phyloP scores from a whole-genome alignment of 2,329 filamentous ascomycete genomes.

The Alternaria solani region DNA sequence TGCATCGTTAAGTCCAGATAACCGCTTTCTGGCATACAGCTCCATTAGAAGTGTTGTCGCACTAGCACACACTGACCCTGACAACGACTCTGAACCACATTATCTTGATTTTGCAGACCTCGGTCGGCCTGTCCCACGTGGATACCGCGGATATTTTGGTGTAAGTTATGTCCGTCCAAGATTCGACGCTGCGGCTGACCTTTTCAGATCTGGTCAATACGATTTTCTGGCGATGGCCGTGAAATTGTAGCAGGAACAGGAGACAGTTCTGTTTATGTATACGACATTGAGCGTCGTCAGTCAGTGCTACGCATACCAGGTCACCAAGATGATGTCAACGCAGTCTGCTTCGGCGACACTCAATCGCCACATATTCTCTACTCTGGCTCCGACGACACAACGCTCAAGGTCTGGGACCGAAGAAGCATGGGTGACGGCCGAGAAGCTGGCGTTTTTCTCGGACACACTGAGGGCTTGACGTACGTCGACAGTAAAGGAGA shows the following conservation, averaged over 20 bases:
- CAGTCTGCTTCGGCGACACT: constrained; percentile 92
- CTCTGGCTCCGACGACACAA: constrained; percentile 93
- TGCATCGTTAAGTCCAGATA: constrained; percentile 88
- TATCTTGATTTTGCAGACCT: constrained; percentile 74
- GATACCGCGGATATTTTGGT: constrained; percentile 49
- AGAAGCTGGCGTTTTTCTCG: constrained; percentile 70
- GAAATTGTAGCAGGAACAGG: constrained; percentile 91
- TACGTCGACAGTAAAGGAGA: constrained; percentile 85
- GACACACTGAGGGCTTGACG: constrained; percentile 70
- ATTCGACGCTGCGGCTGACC: constrained; percentile 9
- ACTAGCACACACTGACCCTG: constrained; percentile 85
- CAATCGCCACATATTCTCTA: constrained; percentile 92
- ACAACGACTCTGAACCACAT: constrained; percentile 80
- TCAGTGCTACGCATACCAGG: constrained; percentile 78
- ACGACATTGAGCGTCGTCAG: constrained; percentile 84
- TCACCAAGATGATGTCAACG: constrained; percentile 90
- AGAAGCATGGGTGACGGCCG: constrained; percentile 70
- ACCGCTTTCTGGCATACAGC: constrained; percentile 89
- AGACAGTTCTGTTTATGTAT: constrained; percentile 81
- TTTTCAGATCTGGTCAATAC: constrained; percentile 79
- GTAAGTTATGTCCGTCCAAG: constrained; percentile 9
- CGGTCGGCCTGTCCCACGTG: constrained; percentile 48
- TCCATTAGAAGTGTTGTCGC: constrained; percentile 87
- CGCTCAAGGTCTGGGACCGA: constrained; percentile 95
- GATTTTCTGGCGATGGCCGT: constrained; percentile 90